These are phyloP conservation scores for Amphicarpaea edgeworthii DNA, from an alignment of 306 rosid species.

Conservation along the genomic window DNA sequence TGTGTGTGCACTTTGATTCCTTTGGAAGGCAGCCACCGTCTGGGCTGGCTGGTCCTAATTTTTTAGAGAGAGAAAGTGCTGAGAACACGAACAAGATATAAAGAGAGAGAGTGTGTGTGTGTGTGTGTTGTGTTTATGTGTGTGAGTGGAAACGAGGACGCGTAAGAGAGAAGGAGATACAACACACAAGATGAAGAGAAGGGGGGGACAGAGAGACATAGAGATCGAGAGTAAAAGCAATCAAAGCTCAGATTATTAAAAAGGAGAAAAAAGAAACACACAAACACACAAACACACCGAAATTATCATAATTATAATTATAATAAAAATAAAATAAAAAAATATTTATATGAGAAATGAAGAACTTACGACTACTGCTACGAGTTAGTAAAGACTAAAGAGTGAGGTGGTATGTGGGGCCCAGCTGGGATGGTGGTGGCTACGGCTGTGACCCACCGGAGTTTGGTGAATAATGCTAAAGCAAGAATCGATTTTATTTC, in stretches of 20 bases:
- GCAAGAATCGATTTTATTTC: background rate
- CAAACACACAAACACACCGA: background rate
- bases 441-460: constrained; percentile 54
- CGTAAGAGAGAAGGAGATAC: constrained; percentile 73
- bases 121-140: too few relatives aligned
- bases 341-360: background rate
- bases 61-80: constrained; percentile 41
- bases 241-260: constrained; percentile 41
- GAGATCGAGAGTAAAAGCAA: constrained; percentile 48
- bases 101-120: constrained; percentile 29
- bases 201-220: constrained; percentile 37
- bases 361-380: background rate
- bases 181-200: constrained; percentile 43
- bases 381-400: constrained; percentile 36
- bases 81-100: background rate
- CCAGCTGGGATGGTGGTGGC: constrained; percentile 62
- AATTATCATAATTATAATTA: background rate
- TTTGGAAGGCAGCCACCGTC: constrained; percentile 57
- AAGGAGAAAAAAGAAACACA: background rate
- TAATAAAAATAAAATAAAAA: background rate
- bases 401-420: constrained; percentile 59
- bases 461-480: constrained; percentile 40
- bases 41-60: constrained; percentile 63
- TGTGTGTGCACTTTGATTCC: constrained; percentile 45
- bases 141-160: constrained; percentile 61